Percentiles rank a stretch among this genome's conserved stretches.
These are phyloP conservation scores for Fusarium sp. DNA, from an alignment of 2,329 filamentous ascomycete genomes.

Conservation along the genomic window DNA sequence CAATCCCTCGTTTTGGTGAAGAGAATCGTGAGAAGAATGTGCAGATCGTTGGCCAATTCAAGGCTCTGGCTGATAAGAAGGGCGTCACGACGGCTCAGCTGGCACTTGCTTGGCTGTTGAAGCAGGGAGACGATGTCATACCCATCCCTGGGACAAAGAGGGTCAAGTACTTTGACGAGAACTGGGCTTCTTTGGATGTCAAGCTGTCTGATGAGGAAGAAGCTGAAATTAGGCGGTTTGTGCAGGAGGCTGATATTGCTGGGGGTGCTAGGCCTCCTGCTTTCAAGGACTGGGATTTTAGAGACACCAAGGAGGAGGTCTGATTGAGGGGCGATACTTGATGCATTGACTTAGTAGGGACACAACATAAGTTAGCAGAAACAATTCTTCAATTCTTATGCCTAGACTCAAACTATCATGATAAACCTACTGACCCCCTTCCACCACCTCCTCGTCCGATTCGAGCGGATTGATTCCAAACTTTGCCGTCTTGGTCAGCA, in stretches of 20 bases:
- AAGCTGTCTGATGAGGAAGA: constrained; percentile 45
- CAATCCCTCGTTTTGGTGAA: constrained; percentile 20
- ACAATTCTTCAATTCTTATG: not conserved
- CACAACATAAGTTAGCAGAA: not conserved
- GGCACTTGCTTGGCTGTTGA: constrained; percentile 69
- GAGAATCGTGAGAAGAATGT: constrained; percentile 58
- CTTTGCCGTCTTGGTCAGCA: not conserved
- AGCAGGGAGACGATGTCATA: constrained; percentile 66
- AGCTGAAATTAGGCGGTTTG: constrained; percentile 38
- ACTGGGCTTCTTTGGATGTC: constrained; percentile 46
- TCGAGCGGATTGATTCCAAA: not conserved
- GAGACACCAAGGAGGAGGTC: constrained; percentile 4
- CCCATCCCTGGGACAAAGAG: constrained; percentile 61
- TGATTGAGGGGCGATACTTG: not conserved
- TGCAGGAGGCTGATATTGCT: constrained; percentile 16
- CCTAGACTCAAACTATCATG: not conserved
- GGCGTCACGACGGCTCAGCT: constrained; percentile 64
- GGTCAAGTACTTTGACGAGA: constrained; percentile 55
- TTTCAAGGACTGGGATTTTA: not conserved
- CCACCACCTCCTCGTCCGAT: not conserved
- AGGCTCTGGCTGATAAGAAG: constrained; percentile 62
- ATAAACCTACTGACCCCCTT: not conserved
- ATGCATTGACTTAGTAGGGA: not conserved
- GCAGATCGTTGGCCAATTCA: constrained; percentile 60
- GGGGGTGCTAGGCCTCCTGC: not conserved